Base-by-base conservation (phyloP, 208 protist genomes). In the Wallacemonas collosoma region DNA sequence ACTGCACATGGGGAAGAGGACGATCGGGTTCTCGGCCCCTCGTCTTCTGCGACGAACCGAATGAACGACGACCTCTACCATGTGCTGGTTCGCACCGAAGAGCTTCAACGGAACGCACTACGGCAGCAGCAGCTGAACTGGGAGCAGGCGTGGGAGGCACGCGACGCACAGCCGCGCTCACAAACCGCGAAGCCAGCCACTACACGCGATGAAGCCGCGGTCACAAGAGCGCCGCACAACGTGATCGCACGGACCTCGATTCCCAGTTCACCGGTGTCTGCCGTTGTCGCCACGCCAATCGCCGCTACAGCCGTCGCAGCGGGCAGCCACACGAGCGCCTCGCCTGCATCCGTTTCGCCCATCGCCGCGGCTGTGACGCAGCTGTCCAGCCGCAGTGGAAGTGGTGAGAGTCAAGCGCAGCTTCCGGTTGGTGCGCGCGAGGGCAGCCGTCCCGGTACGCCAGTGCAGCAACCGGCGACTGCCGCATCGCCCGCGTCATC, bases 81-180 rank as follows among this genome's bases (percentile, higher is more conserved):
- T 9, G 54, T 90, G 36, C 67, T 88, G 7, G 71, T 83, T 14
- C 81, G 82, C 39, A 76, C 82, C 7, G 85, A 90, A 70, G 81
- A 87, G 67, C 57, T 86, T 64, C 82, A 85, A 72, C 73, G 81
- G 47, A 82, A 87, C 56, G 71, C 75, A 47, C n/a, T 80, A 45
- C 44, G 60, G 1, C 76, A 81, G 66, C 80, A 85, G 70, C 73
- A 86, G 53, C 70, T 79, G 75, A 74, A 65, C 8, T 77, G 62
- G 72, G 78, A 82, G 36, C 65, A 73, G 3, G 71, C 77, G 11
- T 78, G 71, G 73, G 41, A 69, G 4, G 35, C 64, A 11, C 64
- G 35, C 63, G 71, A n/a, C 69, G 50, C 12, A 50, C 58, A 2
- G 54, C 51, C 1, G 44, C 68, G 2, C 15, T 26, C 41, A 54